A percentile compares a stretch with the other conserved stretches of the same genome.
Conservation (phyloP, 345 rosid genomes). For the Aurinia saxatilis region DNA sequence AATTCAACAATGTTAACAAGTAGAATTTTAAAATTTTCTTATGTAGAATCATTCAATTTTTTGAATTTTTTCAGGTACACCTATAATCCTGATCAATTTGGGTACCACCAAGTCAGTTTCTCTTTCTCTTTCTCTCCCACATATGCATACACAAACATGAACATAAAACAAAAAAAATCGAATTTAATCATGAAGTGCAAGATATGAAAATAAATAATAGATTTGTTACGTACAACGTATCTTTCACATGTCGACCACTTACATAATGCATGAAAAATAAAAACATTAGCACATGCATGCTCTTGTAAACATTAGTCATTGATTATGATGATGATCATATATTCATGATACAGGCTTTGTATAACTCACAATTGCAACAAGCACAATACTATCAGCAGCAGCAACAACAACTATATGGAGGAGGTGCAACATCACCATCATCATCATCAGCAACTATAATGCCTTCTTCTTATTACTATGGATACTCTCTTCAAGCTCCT, state of each 20-base stretch:
- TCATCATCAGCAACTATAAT: slow-evolving; percentile 35
- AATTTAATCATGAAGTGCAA: slow-evolving; percentile 15
- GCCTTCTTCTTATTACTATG: slow-evolving; percentile 53
- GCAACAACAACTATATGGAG: slow-evolving; percentile 36
- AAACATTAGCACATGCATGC: slow-evolving; percentile 25
- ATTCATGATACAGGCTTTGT: slow-evolving; percentile 32
- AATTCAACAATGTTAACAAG: no score
- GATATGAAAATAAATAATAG: slow-evolving; percentile 16
- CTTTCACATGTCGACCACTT: slow-evolving; percentile 23
- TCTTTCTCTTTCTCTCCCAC: slow-evolving; percentile 12
- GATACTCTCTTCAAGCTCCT: slow-evolving; percentile 59
- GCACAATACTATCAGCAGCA: slow-evolving; percentile 60
- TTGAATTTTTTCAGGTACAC: slow-evolving; percentile 44
- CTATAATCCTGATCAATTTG: slow-evolving; percentile 55
- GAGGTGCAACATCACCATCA: slow-evolving; percentile 33
- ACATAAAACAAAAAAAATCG: slow-evolving; percentile 14
- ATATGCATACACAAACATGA: background rate
- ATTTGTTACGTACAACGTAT: slow-evolving; percentile 21
- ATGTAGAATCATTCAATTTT: slow-evolving; percentile 12
- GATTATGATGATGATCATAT: background rate
- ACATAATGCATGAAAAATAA: slow-evolving; percentile 18
- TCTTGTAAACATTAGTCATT: background rate
- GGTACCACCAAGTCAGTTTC: slow-evolving; percentile 61
- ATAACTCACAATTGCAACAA: slow-evolving; percentile 58
- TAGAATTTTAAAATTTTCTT: no score